These are phyloP conservation scores for Rubroshorea leprosula DNA, from an alignment of 345 rosid genomes.

Conservation along the genomic window DNA sequence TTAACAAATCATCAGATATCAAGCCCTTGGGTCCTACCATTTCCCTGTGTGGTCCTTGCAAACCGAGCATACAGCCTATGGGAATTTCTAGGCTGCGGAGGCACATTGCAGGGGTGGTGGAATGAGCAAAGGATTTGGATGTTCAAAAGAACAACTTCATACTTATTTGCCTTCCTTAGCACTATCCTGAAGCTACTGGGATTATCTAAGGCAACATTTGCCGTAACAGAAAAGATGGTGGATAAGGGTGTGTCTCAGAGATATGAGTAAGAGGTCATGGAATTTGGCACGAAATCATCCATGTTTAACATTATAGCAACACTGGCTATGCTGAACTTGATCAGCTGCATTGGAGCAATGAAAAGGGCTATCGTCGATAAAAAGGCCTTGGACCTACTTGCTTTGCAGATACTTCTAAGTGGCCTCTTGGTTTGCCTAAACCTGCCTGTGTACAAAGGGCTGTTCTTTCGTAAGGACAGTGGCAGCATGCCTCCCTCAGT, in stretches of 20 bases:
- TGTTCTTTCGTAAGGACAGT: too few relatives aligned
- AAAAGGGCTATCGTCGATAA: constrained; percentile 9
- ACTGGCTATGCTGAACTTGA: constrained; percentile 34
- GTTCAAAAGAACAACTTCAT: constrained; percentile 41
- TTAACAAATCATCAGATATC: constrained; percentile 32
- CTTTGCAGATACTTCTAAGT: constrained; percentile 31
- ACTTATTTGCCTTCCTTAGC: constrained; percentile 32
- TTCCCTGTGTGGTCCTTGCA: constrained; percentile 29
- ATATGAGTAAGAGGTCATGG: too few relatives aligned
- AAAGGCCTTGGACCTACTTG: constrained; percentile 14
- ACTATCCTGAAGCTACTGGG: constrained; percentile 29
- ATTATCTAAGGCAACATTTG: constrained; percentile 23
- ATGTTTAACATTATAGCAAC: constrained; percentile 38
- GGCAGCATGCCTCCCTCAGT: constrained; percentile 38
- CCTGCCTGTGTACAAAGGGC: too few relatives aligned
- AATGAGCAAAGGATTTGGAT: too few relatives aligned
- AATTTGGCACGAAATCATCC: constrained; percentile 40
- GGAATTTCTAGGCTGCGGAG: constrained; percentile 24
- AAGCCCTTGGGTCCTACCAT: too few relatives aligned
- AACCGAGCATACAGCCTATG: constrained; percentile 20
- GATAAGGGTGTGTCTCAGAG: too few relatives aligned
- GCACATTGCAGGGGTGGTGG: constrained; percentile 41
- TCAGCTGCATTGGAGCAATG: constrained; percentile 23
- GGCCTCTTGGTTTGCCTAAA: constrained; percentile 20
- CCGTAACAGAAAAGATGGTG: constrained; percentile 31